A percentile compares a stretch with the other conserved stretches of the same genome.
These are phyloP conservation scores for Hemisphaericaspora nanyangensis DNA, from an alignment of 805 yeast genomes.

Conservation along the genomic window DNA sequence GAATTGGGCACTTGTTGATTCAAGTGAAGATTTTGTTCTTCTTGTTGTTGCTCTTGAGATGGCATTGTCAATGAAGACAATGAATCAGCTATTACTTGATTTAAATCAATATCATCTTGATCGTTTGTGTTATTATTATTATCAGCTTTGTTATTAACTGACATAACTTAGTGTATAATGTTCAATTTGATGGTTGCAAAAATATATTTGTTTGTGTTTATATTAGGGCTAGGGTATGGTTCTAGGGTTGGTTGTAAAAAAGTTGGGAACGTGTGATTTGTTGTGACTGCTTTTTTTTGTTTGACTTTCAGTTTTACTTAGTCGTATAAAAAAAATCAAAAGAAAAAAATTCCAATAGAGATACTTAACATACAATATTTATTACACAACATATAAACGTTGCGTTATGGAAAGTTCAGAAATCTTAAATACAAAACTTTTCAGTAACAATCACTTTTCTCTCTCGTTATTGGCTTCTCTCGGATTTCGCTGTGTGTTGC, in stretches of 20 bases:
- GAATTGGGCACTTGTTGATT: too few species aligned
- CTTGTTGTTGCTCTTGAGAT: background rate
- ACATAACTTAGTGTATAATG: background rate
- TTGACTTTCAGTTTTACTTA: background rate
- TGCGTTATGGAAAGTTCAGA: too few species aligned
- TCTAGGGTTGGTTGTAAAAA: too few species aligned
- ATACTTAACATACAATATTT: too few species aligned
- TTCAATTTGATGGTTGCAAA: background rate
- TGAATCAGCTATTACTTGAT: background rate
- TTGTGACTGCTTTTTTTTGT: constrained; percentile 13
- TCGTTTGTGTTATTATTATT: background rate
- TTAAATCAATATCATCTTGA: background rate
- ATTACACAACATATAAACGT: too few species aligned
- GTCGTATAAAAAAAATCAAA: too few species aligned
- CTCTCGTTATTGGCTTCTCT: too few species aligned
- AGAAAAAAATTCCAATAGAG: too few species aligned
- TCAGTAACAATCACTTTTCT: too few species aligned
- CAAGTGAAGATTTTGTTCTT: too few species aligned
- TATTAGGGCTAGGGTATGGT: background rate
- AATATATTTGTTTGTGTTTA: background rate
- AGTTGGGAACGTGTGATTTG: constrained; percentile 4
- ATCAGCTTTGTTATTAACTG: background rate
- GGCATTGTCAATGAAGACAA: background rate
- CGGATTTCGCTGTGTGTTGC: too few species aligned
- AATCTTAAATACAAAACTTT: too few species aligned